Conservation (phyloP, 2,329 filamentous ascomycete genomes). For the Ophiostoma montium region DNA sequence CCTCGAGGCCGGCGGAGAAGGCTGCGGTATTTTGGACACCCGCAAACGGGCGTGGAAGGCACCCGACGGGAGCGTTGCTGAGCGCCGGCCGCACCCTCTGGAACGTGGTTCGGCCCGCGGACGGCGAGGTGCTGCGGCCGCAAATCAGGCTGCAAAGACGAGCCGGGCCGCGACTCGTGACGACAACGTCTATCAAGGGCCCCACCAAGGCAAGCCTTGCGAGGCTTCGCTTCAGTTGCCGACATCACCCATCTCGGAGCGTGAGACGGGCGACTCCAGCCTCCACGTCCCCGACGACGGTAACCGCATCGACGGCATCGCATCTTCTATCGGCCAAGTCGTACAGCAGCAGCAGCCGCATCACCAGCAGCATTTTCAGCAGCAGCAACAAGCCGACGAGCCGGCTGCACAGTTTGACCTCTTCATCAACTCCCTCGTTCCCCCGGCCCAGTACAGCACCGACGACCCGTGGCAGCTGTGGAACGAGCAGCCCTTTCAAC, state of each 20-base stretch:
- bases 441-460: not conserved
- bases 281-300: not conserved
- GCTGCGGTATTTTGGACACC: conserved; percentile 10
- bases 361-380: not conserved
- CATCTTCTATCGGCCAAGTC: not conserved
- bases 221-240: conserved; percentile 1
- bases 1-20: conserved; percentile 10
- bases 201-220: not conserved
- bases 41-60: conserved; percentile 12
- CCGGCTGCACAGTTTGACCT: not conserved
- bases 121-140: not conserved
- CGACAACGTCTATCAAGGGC: not conserved
- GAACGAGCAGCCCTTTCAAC: conserved; percentile 10
- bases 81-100: not conserved
- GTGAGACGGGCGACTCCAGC: not conserved
- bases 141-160: not conserved
- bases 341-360: not conserved
- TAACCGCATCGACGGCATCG: not conserved
- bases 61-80: conserved; percentile 7
- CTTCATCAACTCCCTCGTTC: not conserved
- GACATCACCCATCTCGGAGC: conserved; percentile 7
- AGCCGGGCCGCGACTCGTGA: not conserved
- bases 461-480: not conserved
- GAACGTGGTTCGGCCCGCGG: not conserved
- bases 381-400: not conserved